These are phyloP conservation scores for Tremella yokohamensis DNA, from an alignment of 768 basidiomycete genomes.

Conservation along the genomic window DNA sequence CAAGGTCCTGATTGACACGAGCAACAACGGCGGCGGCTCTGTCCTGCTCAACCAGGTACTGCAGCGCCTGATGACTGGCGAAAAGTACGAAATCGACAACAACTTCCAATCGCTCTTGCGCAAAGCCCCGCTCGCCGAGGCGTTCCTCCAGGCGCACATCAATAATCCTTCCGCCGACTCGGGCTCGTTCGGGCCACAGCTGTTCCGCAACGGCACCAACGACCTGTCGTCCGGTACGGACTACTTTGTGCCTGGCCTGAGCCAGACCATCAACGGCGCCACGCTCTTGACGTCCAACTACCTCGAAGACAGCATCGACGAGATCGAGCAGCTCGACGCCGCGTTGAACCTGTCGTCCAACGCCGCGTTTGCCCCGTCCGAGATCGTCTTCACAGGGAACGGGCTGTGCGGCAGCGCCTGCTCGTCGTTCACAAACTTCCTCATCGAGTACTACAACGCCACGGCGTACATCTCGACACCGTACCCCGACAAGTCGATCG, in stretches of 20 bases:
- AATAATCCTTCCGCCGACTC: conserved; percentile 7
- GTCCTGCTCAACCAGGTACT: conserved; percentile 17
- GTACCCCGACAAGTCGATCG: conserved; percentile 20
- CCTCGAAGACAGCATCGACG: conserved; percentile 11
- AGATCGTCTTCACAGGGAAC: conserved; percentile 29
- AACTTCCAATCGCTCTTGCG: conserved; percentile 26
- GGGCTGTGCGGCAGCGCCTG: conserved; percentile 30
- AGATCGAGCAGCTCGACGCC: conserved; percentile 11
- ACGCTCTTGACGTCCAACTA: conserved; percentile 18
- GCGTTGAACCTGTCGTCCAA: conserved; percentile 14
- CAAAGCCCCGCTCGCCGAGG: conserved; percentile 17
- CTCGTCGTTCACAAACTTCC: conserved; percentile 24
- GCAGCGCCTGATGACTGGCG: conserved; percentile 23
- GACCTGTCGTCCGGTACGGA: conserved; percentile 7
- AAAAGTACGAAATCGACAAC: conserved; percentile 17
- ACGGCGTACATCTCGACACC: conserved; percentile 24
- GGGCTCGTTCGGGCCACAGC: conserved; percentile 11
- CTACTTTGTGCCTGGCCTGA: conserved; percentile 21
- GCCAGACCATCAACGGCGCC: conserved; percentile 12
- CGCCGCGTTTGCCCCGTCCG: conserved; percentile 20
- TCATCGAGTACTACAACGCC: conserved; percentile 27
- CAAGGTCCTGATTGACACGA: conserved; percentile 25
- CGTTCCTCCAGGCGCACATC: conserved; percentile 13
- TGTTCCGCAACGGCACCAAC: conserved; percentile 10
- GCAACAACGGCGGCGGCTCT: conserved; percentile 28